phyloP scores from a whole-genome alignment of 768 basidiomycete species.

The Tephrocybe sp. region DNA sequence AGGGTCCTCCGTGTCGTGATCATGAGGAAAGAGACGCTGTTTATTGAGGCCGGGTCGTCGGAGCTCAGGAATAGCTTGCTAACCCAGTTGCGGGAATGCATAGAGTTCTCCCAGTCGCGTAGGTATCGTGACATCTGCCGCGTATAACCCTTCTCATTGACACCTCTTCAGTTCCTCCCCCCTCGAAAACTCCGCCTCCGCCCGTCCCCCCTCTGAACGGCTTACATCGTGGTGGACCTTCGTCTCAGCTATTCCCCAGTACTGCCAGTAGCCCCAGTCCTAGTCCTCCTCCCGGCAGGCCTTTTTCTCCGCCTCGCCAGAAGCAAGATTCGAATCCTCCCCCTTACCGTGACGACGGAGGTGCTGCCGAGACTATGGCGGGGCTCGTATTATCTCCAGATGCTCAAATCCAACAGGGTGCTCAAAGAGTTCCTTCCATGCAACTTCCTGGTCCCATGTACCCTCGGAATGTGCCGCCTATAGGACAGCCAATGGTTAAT shows the following conservation, averaged over 20 bases:
- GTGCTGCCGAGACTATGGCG: conserved; percentile 18
- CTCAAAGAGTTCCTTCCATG: conserved; percentile 23
- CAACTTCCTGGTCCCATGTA: conserved; percentile 20
- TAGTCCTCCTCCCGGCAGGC: conserved; percentile 7
- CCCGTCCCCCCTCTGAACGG: conserved; percentile 53
- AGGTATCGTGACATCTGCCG: conserved; percentile 28
- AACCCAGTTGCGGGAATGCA: conserved; percentile 76
- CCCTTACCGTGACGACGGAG: conserved; percentile 15
- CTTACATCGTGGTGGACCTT: conserved; percentile 23
- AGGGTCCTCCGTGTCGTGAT: conserved; percentile 74
- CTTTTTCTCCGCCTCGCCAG: conserved; percentile 7
- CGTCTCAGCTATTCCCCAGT: not conserved
- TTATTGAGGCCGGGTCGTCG: conserved; percentile 58
- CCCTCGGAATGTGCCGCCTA: conserved; percentile 16
- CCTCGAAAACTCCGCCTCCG: conserved; percentile 63
- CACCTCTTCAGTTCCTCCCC: conserved; percentile 44
- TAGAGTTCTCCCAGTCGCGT: conserved; percentile 77
- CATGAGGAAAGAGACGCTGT: conserved; percentile 84
- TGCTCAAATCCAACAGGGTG: conserved; percentile 27
- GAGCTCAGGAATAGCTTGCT: conserved; percentile 62
- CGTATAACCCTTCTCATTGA: conserved; percentile 2
- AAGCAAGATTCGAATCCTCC: conserved; percentile 13
- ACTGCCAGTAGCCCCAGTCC: conserved; percentile 4
- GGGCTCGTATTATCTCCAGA: conserved; percentile 24
- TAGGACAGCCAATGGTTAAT: conserved; percentile 32